Conservation (phyloP, 108 stramenopile genomes). For the Thalassiosira profunda region DNA sequence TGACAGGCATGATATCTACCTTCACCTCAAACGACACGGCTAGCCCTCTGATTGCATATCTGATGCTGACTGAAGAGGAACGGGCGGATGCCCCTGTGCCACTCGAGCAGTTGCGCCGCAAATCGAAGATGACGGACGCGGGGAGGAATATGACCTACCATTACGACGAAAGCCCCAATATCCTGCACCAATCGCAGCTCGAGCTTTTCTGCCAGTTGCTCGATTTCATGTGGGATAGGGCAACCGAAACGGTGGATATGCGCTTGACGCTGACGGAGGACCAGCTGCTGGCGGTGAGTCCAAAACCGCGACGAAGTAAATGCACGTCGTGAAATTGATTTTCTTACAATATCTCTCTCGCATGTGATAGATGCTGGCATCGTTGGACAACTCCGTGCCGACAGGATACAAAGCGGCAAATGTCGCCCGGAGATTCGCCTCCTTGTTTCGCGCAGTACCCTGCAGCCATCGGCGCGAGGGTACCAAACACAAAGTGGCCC, state of each 20-base stretch:
- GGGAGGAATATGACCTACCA: not conserved
- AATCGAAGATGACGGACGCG: not conserved
- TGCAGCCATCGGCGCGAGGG: not conserved
- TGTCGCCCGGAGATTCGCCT: not conserved
- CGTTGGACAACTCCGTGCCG: not conserved
- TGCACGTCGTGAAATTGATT: too few species aligned
- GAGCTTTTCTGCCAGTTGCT: not conserved
- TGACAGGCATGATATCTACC: conserved; percentile 31
- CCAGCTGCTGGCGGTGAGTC: too few species aligned
- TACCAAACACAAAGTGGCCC: conserved; percentile 9
- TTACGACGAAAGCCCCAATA: not conserved
- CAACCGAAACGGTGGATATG: not conserved
- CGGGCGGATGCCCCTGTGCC: conserved; percentile 1
- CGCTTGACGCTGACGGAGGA: too few species aligned
- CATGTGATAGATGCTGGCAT: not conserved
- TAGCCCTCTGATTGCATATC: conserved; percentile 16
- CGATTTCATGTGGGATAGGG: not conserved
- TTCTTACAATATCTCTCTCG: too few species aligned
- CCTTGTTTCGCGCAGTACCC: not conserved
- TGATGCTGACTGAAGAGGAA: conserved; percentile 29
- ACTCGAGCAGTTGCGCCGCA: not conserved
- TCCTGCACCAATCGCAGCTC: not conserved
- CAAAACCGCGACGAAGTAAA: too few species aligned
- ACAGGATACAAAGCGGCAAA: not conserved
- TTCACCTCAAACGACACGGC: conserved; percentile 17